Base-by-base conservation (phyloP, 441 rosid genomes). In the Metrosideros polymorpha region DNA sequence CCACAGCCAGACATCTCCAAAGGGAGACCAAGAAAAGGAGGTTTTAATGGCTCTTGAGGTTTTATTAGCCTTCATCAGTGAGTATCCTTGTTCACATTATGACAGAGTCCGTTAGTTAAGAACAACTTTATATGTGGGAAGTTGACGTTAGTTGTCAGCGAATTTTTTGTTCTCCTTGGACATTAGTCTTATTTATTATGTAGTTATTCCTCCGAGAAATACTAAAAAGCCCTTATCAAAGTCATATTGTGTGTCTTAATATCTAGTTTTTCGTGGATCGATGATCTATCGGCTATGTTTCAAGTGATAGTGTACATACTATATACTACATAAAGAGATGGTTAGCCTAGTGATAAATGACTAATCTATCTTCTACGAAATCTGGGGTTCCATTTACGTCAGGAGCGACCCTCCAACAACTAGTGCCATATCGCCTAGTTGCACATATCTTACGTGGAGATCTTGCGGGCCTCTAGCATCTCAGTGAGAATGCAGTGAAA, bases 401-500 rank as follows among this genome's bases (percentile, higher is more conserved):
- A 56, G 6, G 42, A 71, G 15, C 0, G 3, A 71, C 39, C n/a
- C 79, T 39, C n/a, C 39, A 71, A 10, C 0, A 4, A 17, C 47
- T 71, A 71, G 13, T 10, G 79, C 47, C n/a, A 35, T 12, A 18
- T 9, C 32, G 43, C 25, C 43, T 18, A 32, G 27, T 63, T 32
- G 27, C 0, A 25, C 25, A 63, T 18, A 27, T 18, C 25, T 63
- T 2, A 0, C 18, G 76, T 32, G 43, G 13, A 63, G 3, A 22
- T 9, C 6, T 63, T 32, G 43, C 13, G 12, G 6, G 25, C 76
- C 45, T 22, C 3, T 63, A 4, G 24, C 13, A 63, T 32, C 45
- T 32, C 1, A 0, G 7, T 19, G 14, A 63, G 43, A 6, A 12
- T 63, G 12, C 13, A 7, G 43, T 35, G 25, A 63, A 0, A 0